A percentile compares a stretch with the other conserved stretches of the same genome.
These are phyloP conservation scores for Gentiana straminea DNA, from an alignment of 257 asterid species.

Conservation along the genomic window DNA sequence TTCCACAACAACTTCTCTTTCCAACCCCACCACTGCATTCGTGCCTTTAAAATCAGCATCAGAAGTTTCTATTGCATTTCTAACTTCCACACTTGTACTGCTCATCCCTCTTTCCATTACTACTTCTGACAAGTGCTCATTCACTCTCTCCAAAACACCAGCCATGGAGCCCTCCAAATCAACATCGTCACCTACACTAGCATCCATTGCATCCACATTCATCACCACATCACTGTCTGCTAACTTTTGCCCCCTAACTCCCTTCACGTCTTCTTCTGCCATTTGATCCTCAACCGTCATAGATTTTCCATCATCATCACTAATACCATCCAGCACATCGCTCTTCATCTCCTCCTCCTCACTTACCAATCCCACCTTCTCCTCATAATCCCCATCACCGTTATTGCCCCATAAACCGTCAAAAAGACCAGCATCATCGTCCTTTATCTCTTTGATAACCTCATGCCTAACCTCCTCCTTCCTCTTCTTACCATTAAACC, in stretches of 20 bases:
- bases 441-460: constrained; percentile 15
- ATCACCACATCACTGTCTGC: background rate
- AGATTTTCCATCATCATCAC: constrained; percentile 19
- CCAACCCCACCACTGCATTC: constrained; percentile 2
- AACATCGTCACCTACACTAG: constrained; percentile 15
- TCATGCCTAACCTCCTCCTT: constrained; percentile 17
- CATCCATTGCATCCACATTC: constrained; percentile 6
- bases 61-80: background rate
- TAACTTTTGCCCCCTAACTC: background rate
- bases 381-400: constrained; percentile 11
- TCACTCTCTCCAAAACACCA: constrained; percentile 3
- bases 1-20: background rate
- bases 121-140: background rate
- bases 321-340: constrained; percentile 22
- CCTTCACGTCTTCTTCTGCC: constrained; percentile 1
- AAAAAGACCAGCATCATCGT: constrained; percentile 14
- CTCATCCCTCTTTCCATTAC: background rate
- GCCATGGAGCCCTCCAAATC: constrained; percentile 2
- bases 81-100: background rate
- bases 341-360: constrained; percentile 28
- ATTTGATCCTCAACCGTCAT: background rate
- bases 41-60: background rate
- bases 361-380: constrained; percentile 1
- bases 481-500: constrained; percentile 21
- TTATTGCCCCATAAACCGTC: constrained; percentile 11